phyloP scores from a whole-genome alignment of 305 asterid genomes.

The Solanum hybrid region DNA sequence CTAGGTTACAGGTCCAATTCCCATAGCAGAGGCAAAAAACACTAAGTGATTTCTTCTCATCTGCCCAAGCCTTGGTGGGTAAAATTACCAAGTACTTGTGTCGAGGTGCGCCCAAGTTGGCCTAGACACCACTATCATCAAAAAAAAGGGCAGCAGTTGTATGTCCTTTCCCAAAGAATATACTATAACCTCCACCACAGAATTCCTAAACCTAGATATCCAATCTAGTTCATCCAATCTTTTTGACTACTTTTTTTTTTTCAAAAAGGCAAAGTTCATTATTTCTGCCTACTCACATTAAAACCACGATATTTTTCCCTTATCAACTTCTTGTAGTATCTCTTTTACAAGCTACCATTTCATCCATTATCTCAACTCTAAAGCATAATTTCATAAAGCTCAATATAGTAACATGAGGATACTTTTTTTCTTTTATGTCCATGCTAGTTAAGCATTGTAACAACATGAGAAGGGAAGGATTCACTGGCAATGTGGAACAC shows the following conservation, averaged over 20 bases:
- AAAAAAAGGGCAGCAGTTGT: not conserved
- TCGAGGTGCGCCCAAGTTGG: not conserved
- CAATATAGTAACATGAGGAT: not conserved
- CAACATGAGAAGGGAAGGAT: not conserved
- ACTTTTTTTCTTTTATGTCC: not conserved
- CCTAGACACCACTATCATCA: not conserved
- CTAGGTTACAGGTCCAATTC: not conserved
- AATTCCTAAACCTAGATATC: not conserved
- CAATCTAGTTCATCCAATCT: not conserved
- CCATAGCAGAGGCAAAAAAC: not conserved
- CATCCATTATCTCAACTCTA: not conserved
- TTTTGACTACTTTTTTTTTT: not conserved
- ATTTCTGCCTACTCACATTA: not conserved
- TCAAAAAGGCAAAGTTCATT: not conserved
- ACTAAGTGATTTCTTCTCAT: not conserved
- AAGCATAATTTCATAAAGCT: not conserved
- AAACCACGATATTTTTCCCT: not conserved
- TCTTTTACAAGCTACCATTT: not conserved
- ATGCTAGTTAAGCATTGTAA: not conserved
- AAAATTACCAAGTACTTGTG: not conserved
- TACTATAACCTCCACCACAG: not conserved
- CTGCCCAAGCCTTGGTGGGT: not conserved
- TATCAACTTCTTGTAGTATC: not conserved
- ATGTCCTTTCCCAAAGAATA: not conserved
- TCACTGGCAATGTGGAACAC: not conserved